A percentile compares a stretch with the other conserved stretches of the same genome.
Evolutionary conservation across 73 alveolate species (phyloP).

Genomic region (Uronychia binucleata): DNA sequence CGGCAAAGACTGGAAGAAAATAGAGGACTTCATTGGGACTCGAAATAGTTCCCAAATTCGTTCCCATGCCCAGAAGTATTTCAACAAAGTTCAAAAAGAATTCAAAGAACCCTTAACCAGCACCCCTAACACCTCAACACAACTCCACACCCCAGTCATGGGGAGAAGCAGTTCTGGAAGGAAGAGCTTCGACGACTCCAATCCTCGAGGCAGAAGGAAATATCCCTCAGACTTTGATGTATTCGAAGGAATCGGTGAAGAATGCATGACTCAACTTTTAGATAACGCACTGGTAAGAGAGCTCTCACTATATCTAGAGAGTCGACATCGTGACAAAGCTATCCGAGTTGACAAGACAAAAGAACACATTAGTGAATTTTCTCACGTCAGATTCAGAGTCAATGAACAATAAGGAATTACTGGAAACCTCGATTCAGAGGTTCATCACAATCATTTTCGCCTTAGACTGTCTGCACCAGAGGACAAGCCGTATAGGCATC

Average conservation of each 20-base stretch:
- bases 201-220: neutral
- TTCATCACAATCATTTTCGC: neutral
- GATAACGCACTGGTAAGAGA: neutral
- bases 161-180: neutral
- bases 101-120: neutral
- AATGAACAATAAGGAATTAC: neutral
- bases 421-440: neutral
- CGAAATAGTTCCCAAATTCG: conserved; percentile 68
- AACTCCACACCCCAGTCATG: neutral
- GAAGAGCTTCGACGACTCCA: neutral
- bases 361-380: no score
- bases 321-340: neutral
- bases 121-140: neutral
- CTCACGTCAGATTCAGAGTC: neutral
- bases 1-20: conserved; percentile 72
- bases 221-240: neutral
- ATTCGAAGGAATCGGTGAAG: neutral
- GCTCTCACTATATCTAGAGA: neutral
- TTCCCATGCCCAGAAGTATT: conserved; percentile 75
- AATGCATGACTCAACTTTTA: no score
- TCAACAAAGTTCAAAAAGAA: conserved; percentile 29
- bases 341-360: neutral
- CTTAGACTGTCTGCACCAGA: neutral
- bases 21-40: conserved; percentile 45
- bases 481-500: no score